phyloP scores from a whole-genome alignment of 306 rosid species.

The Castanea mollissima region DNA sequence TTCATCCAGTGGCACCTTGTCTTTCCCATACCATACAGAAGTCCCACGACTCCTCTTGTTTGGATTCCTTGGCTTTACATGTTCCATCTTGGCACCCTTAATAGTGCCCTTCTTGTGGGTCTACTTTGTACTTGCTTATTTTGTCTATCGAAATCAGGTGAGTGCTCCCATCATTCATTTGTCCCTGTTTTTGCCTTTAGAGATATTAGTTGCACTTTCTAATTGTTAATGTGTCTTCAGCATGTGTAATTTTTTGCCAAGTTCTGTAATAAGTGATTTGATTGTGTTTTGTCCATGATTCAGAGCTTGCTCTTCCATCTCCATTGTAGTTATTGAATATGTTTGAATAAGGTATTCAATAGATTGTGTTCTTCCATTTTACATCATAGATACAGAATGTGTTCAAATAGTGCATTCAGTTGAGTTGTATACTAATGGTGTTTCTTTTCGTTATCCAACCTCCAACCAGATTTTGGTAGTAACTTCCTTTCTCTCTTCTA shows the following conservation, averaged over 20 bases:
- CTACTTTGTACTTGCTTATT: constrained; percentile 79
- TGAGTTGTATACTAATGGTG: not conserved
- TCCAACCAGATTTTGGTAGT: not conserved
- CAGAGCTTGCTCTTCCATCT: constrained; percentile 2
- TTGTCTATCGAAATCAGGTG: constrained; percentile 91
- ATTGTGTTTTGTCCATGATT: not conserved
- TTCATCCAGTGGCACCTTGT: constrained; percentile 24
- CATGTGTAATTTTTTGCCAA: not conserved
- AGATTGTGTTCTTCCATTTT: no score
- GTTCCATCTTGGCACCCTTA: constrained; percentile 81
- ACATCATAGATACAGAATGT: no score
- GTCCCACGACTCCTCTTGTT: constrained; percentile 81
- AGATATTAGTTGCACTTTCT: not conserved
- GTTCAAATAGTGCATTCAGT: not conserved
- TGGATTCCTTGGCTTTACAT: constrained; percentile 83
- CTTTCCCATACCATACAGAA: constrained; percentile 94
- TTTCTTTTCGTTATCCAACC: not conserved
- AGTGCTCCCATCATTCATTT: constrained; percentile 20
- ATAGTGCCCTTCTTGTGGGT: constrained; percentile 80
- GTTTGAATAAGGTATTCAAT: not conserved
- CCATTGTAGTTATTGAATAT: not conserved
- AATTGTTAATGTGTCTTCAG: constrained; percentile 2
- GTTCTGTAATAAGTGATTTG: not conserved
- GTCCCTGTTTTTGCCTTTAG: constrained; percentile 5
- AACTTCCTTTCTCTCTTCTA: not conserved